Conservation (phyloP, 1,284 basidiomycete genomes). For the Athelia psychrophila region DNA sequence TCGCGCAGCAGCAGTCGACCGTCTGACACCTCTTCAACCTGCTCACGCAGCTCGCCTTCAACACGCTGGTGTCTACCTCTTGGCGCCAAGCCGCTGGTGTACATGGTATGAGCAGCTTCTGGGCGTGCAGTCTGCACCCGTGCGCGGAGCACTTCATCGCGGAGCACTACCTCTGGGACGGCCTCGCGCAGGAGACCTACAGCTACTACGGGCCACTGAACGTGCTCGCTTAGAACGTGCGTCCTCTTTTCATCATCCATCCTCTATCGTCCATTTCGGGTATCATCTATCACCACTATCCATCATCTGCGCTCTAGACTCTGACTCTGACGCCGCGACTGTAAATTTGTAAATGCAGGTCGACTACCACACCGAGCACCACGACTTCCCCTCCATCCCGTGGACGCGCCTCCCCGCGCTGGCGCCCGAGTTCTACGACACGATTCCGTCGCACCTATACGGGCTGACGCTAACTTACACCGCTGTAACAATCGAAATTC, state of each 20-base stretch:
- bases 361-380: slow-evolving; percentile 98
- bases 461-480: no score
- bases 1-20: slow-evolving; percentile 86
- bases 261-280: no score
- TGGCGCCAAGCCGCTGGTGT: no score
- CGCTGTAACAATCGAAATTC: no score
- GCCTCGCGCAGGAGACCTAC: slow-evolving; percentile 90
- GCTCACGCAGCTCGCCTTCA: slow-evolving; percentile 65
- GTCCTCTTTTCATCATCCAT: no score
- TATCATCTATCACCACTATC: no score
- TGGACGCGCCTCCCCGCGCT: slow-evolving; percentile 94
- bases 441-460: slow-evolving; percentile 80
- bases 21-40: slow-evolving; percentile 86
- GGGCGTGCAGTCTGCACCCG: slow-evolving; percentile 94
- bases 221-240: slow-evolving; percentile 89
- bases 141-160: slow-evolving; percentile 98
- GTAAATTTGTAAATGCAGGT: no score
- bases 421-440: slow-evolving; percentile 93
- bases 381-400: slow-evolving; percentile 95
- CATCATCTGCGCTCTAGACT: no score
- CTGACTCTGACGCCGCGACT: neutral
- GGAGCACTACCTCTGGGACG: slow-evolving; percentile 94
- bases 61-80: slow-evolving; percentile 70
- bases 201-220: slow-evolving; percentile 96
- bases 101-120: slow-evolving; percentile 85